These are phyloP conservation scores for Torulaspora globosa DNA, from an alignment of 1,139 yeast species.

Conservation along the genomic window DNA sequence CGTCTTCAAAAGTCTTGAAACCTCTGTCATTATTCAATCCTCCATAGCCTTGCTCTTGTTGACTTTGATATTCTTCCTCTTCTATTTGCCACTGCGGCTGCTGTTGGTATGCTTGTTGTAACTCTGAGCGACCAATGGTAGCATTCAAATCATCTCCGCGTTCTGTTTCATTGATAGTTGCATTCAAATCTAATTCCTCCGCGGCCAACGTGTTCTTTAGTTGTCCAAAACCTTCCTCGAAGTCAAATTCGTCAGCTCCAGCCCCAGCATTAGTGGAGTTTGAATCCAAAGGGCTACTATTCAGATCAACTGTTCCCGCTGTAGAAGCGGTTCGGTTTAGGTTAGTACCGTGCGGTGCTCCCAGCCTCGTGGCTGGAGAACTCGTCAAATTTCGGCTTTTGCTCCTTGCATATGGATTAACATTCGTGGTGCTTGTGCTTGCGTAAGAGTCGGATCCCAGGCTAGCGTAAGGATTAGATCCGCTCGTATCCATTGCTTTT, in stretches of 20 bases:
- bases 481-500: not conserved
- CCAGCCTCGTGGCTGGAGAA: constrained; percentile 5
- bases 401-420: constrained; percentile 5
- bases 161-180: constrained; percentile 19
- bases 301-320: constrained; percentile 20
- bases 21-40: constrained; percentile 23
- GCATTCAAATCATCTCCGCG: constrained; percentile 26
- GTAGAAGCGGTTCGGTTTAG: constrained; percentile 1
- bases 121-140: constrained; percentile 20
- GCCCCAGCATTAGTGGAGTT: constrained; percentile 21
- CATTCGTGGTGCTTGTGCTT: constrained; percentile 3
- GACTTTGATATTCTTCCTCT: constrained; percentile 12
- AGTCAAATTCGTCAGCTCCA: constrained; percentile 16
- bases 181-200: constrained; percentile 30
- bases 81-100: constrained; percentile 18
- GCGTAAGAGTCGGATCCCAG: constrained; percentile 10
- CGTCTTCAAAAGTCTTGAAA: constrained; percentile 35
- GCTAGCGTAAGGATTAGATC: constrained; percentile 19
- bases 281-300: constrained; percentile 12
- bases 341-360: constrained; percentile 1
- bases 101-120: constrained; percentile 16
- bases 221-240: constrained; percentile 14
- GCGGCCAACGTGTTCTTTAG: constrained; percentile 13
- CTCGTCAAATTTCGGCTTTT: not conserved
- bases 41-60: constrained; percentile 25